Evolutionary conservation across 257 asterid species (phyloP), one percentile per base, ranked within the genome.

Genomic region (Craterostigma plantagineum): DNA sequence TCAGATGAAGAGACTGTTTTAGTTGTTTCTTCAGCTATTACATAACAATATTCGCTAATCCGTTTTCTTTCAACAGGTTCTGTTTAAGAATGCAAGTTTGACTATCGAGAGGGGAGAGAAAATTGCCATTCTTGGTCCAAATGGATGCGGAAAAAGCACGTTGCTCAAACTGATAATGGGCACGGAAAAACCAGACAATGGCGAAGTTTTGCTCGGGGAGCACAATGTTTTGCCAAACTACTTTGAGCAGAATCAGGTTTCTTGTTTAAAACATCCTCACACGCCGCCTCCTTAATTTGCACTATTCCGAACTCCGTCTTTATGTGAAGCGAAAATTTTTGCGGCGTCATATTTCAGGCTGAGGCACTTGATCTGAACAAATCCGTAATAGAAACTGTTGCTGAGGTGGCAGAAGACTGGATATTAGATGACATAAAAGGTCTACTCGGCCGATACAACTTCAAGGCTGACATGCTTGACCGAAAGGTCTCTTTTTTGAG

Each of bases 161-260:
- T 68, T 90, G 55, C 94, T 90, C 41, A 76, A 90, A 56, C 69
- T 90, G 71, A 80, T 82, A 45, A 82, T 90, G 95, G 92, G 81
- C 64, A 62, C 75, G 68, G 66, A 72, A 67, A 60, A 60, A 55
- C 92, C 95, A 41, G 53, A 49, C 17, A 27, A 39, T 5, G 99
- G 99, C 45, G 94, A 90, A 49, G 63, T 90, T 55, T 46, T 75
- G 51, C 71, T 79, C 34, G 99, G 99, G 45, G 95, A 90, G 45
- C 91, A 90, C 70, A 90, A 90, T 58, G 81, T 83, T 42, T 47
- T 90, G 18, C 99, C 94, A 33, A 90, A 90, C 69, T 90, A 90
- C 56, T 90, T 90, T 52, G 94, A 83, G 65, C 99, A 90, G 74
- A 90, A 90, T 73, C 99, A 90, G 95, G 99, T 86, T 51, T 59